phyloP scores from a whole-genome alignment of 768 basidiomycete species.

The Dentipellis sp. region DNA sequence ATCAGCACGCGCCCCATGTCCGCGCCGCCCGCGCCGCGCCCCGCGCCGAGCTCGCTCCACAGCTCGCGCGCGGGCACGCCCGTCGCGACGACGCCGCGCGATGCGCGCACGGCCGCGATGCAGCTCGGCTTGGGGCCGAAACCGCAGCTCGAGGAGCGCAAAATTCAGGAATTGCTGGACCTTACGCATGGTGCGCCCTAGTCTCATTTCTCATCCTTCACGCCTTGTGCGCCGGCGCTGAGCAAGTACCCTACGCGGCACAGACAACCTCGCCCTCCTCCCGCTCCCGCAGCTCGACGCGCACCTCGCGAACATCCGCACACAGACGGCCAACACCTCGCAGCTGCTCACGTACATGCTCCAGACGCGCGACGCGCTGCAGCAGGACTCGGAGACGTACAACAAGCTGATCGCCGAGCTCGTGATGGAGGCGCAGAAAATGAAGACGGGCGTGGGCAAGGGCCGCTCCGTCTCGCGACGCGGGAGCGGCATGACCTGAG shows the following conservation, averaged over 20 bases:
- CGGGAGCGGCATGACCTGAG: slow-evolving; percentile 20
- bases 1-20: slow-evolving; percentile 79
- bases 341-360: slow-evolving; percentile 70
- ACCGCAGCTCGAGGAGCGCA: slow-evolving; percentile 62
- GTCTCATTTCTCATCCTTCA: not conserved
- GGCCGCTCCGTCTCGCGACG: slow-evolving; percentile 36
- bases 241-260: not conserved
- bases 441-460: slow-evolving; percentile 49
- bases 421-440: slow-evolving; percentile 85
- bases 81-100: slow-evolving; percentile 25
- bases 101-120: slow-evolving; percentile 18
- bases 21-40: slow-evolving; percentile 57
- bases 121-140: slow-evolving; percentile 60
- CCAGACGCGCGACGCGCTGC: slow-evolving; percentile 71
- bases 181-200: slow-evolving; percentile 51
- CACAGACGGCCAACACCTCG: slow-evolving; percentile 69
- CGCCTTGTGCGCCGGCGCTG: not conserved
- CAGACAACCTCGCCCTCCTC: slow-evolving; percentile 67
- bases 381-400: slow-evolving; percentile 84
- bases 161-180: slow-evolving; percentile 56
- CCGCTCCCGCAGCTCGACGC: slow-evolving; percentile 60
- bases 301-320: slow-evolving; percentile 56
- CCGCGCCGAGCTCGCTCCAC: slow-evolving; percentile 27
- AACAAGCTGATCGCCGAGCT: slow-evolving; percentile 87
- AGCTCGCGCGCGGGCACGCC: slow-evolving; percentile 46